Evolutionary conservation across 352 stramenopile genomes (phyloP).

Genomic region (Phytophthora europaea): DNA sequence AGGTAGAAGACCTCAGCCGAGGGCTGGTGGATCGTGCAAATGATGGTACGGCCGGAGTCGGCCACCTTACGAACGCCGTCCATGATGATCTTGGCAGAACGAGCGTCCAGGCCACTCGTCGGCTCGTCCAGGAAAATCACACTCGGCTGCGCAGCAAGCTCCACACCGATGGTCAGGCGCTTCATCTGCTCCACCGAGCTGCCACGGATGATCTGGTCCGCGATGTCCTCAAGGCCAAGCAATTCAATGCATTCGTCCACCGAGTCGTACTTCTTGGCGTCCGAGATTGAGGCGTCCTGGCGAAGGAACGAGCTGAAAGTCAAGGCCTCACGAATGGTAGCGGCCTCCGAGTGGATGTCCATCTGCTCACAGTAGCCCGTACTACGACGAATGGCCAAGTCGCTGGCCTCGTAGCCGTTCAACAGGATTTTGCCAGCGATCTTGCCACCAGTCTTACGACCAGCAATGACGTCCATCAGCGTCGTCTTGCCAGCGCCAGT

Average conservation of each 20-base stretch:
- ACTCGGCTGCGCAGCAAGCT: conserved; percentile 53
- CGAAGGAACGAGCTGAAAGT: conserved; percentile 85
- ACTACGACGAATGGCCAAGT: conserved; percentile 53
- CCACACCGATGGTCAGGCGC: conserved; percentile 68
- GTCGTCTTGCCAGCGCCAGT: conserved; percentile 1
- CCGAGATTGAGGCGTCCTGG: conserved; percentile 30
- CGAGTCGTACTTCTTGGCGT: conserved; percentile 37
- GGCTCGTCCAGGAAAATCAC: conserved; percentile 29
- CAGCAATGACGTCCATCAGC: conserved; percentile 1
- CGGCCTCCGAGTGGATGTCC: conserved; percentile 86
- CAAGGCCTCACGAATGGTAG: conserved; percentile 70
- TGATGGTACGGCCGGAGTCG: conserved; percentile 35
- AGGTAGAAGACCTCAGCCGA: conserved; percentile 81
- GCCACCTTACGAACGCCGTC: conserved; percentile 32
- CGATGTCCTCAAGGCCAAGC: conserved; percentile 34
- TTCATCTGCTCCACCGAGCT: conserved; percentile 35
- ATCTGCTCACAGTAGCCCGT: conserved; percentile 84
- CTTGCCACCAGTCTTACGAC: conserved; percentile 5
- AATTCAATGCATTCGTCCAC: conserved; percentile 32
- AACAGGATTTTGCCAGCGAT: conserved; percentile 13
- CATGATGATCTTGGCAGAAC: conserved; percentile 19
- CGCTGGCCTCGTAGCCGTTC: conserved; percentile 52
- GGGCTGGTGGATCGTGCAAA: conserved; percentile 92
- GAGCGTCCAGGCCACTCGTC: conserved; percentile 16
- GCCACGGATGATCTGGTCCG: conserved; percentile 41